Evolutionary conservation across 352 stramenopile genomes (phyloP).

Genomic region (Globisporangium barbulae): DNA sequence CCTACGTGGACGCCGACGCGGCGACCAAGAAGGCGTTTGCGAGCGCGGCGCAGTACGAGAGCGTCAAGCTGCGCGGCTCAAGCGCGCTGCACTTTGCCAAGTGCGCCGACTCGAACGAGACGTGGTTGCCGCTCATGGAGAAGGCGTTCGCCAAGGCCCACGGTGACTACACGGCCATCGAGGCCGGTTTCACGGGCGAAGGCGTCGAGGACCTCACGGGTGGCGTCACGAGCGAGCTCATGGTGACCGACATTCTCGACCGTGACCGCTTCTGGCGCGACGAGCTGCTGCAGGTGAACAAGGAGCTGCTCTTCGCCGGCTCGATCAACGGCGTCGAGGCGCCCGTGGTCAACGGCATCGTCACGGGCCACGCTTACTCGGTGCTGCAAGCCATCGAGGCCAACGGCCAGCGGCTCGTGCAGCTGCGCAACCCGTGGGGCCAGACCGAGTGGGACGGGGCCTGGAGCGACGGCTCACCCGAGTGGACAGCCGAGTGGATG

Average conservation of each 20-base stretch:
- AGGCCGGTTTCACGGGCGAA: slow-evolving; percentile 47
- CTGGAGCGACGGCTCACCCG: slow-evolving; percentile 37
- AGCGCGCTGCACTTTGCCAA: slow-evolving; percentile 36
- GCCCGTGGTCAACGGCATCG: slow-evolving; percentile 20
- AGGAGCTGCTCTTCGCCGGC: slow-evolving; percentile 35
- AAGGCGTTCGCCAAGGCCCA: slow-evolving; percentile 86
- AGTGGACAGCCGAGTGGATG: slow-evolving; percentile 49
- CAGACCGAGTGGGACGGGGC: slow-evolving; percentile 39
- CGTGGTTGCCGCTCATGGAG: slow-evolving; percentile 80
- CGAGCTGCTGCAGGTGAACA: slow-evolving; percentile 24
- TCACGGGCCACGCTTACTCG: slow-evolving; percentile 54
- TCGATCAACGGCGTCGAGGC: slow-evolving; percentile 16
- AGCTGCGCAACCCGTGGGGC: slow-evolving; percentile 53
- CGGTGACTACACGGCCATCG: slow-evolving; percentile 66
- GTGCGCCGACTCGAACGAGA: slow-evolving; percentile 51
- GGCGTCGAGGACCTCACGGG: slow-evolving; percentile 43
- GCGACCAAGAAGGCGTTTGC: slow-evolving; percentile 23
- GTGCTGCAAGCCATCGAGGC: slow-evolving; percentile 40
- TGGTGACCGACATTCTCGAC: slow-evolving; percentile 29
- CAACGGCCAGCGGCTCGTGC: slow-evolving; percentile 28
- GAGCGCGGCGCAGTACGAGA: slow-evolving; percentile 24
- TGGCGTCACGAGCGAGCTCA: slow-evolving; percentile 33
- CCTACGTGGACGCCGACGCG: slow-evolving; percentile 19
- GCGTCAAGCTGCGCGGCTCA: slow-evolving; percentile 25
- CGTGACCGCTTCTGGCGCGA: slow-evolving; percentile 32